Percentiles rank a stretch among this genome's conserved stretches.
Evolutionary conservation across 1,139 yeast species (phyloP).

Genomic region (Candida tetrigidarum): DNA sequence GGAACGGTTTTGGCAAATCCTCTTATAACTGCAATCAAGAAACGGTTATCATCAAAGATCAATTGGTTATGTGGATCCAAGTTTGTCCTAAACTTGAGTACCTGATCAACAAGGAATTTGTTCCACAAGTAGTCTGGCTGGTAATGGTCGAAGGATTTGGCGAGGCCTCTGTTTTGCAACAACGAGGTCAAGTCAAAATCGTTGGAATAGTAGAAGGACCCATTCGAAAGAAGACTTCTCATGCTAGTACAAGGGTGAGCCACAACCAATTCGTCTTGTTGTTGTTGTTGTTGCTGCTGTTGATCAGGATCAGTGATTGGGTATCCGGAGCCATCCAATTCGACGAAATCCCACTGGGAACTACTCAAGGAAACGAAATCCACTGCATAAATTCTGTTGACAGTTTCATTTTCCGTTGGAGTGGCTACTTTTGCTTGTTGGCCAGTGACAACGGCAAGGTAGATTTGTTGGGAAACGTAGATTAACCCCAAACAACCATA

Average conservation of each 20-base stretch:
- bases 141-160: constrained; percentile 50
- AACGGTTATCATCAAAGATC: constrained; percentile 72
- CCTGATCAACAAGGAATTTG: constrained; percentile 83
- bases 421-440: constrained; percentile 74
- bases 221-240: constrained; percentile 77
- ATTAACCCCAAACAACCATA: constrained; percentile 88
- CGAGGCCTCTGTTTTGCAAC: constrained; percentile 72
- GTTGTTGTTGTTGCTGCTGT: too few species aligned
- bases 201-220: constrained; percentile 90
- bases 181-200: constrained; percentile 90
- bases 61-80: constrained; percentile 61
- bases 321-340: constrained; percentile 64
- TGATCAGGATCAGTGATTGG: constrained; percentile 46
- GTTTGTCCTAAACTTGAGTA: constrained; percentile 73
- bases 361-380: constrained; percentile 81
- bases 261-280: constrained; percentile 31
- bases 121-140: constrained; percentile 98
- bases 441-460: constrained; percentile 80
- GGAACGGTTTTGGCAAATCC: constrained; percentile 89
- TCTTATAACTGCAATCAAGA: constrained; percentile 87
- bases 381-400: constrained; percentile 78
- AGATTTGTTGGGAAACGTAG: constrained; percentile 65
- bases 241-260: constrained; percentile 88
- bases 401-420: constrained; percentile 80
- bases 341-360: constrained; percentile 79